Evolutionary conservation across 768 basidiomycete genomes (phyloP).

Genomic region (Mycena haematopus): DNA sequence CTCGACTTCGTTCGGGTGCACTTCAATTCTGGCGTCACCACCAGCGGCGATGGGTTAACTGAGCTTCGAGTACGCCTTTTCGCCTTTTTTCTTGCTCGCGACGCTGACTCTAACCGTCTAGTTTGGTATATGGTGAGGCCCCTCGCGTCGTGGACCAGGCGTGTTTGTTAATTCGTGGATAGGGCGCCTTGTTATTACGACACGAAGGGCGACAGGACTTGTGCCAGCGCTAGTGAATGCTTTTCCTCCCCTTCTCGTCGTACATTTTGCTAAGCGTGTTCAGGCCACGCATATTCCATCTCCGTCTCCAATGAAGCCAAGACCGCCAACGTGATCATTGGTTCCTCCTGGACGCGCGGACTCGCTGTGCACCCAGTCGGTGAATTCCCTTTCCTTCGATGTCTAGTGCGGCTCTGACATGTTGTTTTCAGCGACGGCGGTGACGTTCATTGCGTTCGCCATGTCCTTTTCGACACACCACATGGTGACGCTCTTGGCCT

Average conservation of each 20-base stretch:
- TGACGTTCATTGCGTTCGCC: slow-evolving; percentile 68
- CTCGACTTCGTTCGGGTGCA: slow-evolving; percentile 71
- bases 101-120: slow-evolving; percentile 35
- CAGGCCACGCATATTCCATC: slow-evolving; percentile 65
- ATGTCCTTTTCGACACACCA: slow-evolving; percentile 65
- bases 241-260: background rate
- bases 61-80: slow-evolving; percentile 59
- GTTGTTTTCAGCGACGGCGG: slow-evolving; percentile 48
- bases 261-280: background rate
- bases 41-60: slow-evolving; percentile 39
- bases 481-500: slow-evolving; percentile 65
- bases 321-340: slow-evolving; percentile 48
- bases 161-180: slow-evolving; percentile 9
- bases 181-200: slow-evolving; percentile 71
- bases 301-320: slow-evolving; percentile 45
- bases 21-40: slow-evolving; percentile 44
- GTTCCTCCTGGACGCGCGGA: slow-evolving; percentile 72
- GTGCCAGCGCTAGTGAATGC: slow-evolving; percentile 51
- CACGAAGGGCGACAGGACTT: slow-evolving; percentile 51
- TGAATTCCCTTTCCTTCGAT: slow-evolving; percentile 40
- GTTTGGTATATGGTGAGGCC: slow-evolving; percentile 74
- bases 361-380: slow-evolving; percentile 80
- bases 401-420: background rate
- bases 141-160: slow-evolving; percentile 21
- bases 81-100: slow-evolving; percentile 5